phyloP scores from a whole-genome alignment of 768 basidiomycete species.

The Multifurca ochricompacta region DNA sequence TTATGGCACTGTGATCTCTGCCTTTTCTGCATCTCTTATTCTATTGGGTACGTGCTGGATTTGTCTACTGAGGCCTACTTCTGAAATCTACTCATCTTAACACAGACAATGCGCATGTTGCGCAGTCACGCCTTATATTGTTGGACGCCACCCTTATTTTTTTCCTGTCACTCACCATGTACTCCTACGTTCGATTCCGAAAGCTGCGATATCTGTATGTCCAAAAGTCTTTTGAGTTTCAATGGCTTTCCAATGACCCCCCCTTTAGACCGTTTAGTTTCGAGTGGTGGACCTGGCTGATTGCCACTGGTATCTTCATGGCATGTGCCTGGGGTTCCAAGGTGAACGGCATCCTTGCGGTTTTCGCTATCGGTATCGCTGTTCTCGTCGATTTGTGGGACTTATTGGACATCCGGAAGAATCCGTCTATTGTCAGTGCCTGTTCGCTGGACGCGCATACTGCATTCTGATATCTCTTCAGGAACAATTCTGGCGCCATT shows the following conservation, averaged over 20 bases:
- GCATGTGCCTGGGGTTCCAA: constrained; percentile 96
- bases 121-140: constrained; percentile 94
- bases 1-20: constrained; percentile 83
- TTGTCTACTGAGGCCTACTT: not conserved
- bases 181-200: constrained; percentile 88
- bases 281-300: constrained; percentile 94
- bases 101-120: constrained; percentile 89
- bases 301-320: constrained; percentile 86
- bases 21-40: constrained; percentile 81
- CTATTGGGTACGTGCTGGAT: constrained; percentile 67
- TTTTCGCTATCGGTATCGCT: constrained; percentile 80
- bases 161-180: constrained; percentile 92
- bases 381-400: constrained; percentile 94
- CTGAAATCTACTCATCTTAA: not conserved
- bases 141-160: constrained; percentile 91
- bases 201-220: constrained; percentile 84
- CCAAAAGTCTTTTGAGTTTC: not conserved
- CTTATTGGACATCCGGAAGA: constrained; percentile 76
- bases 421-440: constrained; percentile 54
- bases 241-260: not conserved
- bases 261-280: constrained; percentile 67
- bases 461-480: constrained; percentile 3
- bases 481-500: constrained; percentile 81
- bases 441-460: not conserved
- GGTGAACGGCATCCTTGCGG: constrained; percentile 93